Base-by-base conservation (phyloP, 2,329 filamentous ascomycete species). In the Ceratocystis lukuohia region DNA sequence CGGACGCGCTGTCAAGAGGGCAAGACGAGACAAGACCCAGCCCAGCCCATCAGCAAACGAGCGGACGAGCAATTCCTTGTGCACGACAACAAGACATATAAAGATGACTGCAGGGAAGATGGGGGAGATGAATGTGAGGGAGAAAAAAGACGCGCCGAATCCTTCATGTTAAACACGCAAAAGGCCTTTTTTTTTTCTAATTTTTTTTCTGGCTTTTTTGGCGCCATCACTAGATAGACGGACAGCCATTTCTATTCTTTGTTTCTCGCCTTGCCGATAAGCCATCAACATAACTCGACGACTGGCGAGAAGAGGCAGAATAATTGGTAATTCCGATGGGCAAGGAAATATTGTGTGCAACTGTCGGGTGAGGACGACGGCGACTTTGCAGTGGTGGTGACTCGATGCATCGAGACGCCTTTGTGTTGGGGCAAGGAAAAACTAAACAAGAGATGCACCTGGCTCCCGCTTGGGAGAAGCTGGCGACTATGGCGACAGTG, bases 81-180 rank as follows among this genome's bases (percentile, higher is more conserved):
- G 37, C 37, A 41, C 37, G 10, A 4, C 37, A 12, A 41, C 37
- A 12, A 41, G 37, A 41, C 37, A 41, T 41, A 10, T 41, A 41
- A 41, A 41, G 37, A 41, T 41, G 5, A n/a, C 53, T 57, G 56
- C 56, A 59, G 56, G 53, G 56, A 59, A 59, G 25, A 59, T n/a
- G 56, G 30, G 30, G 50, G 20, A 30, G 25, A 56, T 25, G 25
- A 56, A 56, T 30, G 33, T 1, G 33, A 59, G 33, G 28, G 33
- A 33, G n/a, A 59, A 59, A 59, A 59, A 59, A 25, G 56, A 59
- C 56, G 56, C 56, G 56, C 56, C 17, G 22, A 59, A 59, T 59
- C 56, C 56, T 59, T 17, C 56, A 59, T 41, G 37, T 37, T n/a
- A 20, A 59, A 59, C 56, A 30, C 28, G 56, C 56, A 59, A 33